These are phyloP conservation scores for Lolium multiflorum DNA, from an alignment of 176 grass and related monocot species.

Conservation along the genomic window DNA sequence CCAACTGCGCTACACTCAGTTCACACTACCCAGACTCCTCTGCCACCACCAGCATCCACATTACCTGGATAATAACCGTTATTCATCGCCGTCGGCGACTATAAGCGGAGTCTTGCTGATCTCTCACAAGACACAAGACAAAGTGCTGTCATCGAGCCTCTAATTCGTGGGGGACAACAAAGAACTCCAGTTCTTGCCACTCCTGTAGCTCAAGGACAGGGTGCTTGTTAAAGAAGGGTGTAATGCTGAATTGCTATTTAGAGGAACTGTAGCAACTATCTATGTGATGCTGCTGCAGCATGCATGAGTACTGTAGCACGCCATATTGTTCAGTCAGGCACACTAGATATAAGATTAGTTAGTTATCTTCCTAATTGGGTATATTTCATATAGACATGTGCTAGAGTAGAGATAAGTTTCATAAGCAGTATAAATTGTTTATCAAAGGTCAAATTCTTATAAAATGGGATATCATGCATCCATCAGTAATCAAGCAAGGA, in stretches of 20 bases:
- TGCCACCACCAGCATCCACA: too few relatives aligned
- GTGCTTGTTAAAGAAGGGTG: too few relatives aligned
- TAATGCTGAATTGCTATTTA: not conserved
- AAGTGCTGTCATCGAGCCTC: too few relatives aligned
- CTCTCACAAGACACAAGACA: too few relatives aligned
- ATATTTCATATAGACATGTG: not conserved
- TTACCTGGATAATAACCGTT: too few relatives aligned
- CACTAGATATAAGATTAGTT: not conserved
- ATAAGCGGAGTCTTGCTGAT: too few relatives aligned
- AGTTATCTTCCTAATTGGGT: not conserved
- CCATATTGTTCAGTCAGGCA: not conserved
- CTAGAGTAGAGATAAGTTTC: not conserved
- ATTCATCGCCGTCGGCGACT: too few relatives aligned
- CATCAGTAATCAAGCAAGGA: not conserved
- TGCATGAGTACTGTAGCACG: not conserved
- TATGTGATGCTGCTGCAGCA: not conserved
- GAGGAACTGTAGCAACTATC: not conserved
- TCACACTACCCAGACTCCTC: too few relatives aligned
- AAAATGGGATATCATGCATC: slow-evolving; percentile 5
- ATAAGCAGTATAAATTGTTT: not conserved
- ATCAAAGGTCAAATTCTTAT: not conserved
- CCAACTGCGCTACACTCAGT: too few relatives aligned
- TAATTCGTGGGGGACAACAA: too few relatives aligned
- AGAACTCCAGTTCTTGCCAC: too few relatives aligned
- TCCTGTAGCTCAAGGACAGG: too few relatives aligned